Conservation (phyloP, 768 basidiomycete genomes). For the Boletus subparvulus region DNA sequence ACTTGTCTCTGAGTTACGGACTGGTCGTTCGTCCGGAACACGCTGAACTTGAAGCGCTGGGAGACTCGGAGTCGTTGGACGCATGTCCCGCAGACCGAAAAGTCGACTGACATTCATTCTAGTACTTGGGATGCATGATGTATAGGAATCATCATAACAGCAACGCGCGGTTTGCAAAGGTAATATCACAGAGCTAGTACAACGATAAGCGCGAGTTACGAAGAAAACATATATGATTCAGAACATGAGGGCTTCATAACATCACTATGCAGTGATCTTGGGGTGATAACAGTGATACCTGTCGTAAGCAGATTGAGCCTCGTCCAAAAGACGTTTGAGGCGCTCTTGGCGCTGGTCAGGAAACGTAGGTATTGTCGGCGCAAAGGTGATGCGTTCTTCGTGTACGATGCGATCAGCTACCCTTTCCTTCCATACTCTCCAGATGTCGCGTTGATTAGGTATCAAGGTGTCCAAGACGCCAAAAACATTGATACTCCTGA, state of each 20-base stretch:
- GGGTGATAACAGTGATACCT: background rate
- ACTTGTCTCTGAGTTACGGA: background rate
- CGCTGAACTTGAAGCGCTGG: background rate
- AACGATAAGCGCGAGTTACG: background rate
- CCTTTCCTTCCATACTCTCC: constrained; percentile 16
- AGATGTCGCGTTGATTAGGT: constrained; percentile 15
- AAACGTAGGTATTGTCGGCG: constrained; percentile 17
- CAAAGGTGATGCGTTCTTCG: constrained; percentile 10
- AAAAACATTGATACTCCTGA: constrained; percentile 6
- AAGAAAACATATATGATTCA: background rate
- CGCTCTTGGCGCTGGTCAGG: constrained; percentile 9
- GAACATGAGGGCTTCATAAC: background rate
- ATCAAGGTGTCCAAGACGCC: constrained; percentile 15
- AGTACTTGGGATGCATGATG: no score
- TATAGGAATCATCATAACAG: background rate
- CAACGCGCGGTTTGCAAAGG: background rate
- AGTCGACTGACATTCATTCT: no score
- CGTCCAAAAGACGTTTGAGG: constrained; percentile 9
- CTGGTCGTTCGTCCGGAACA: background rate
- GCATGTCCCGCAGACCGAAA: background rate
- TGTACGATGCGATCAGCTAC: constrained; percentile 18
- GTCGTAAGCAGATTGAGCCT: constrained; percentile 12
- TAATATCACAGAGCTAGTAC: background rate
- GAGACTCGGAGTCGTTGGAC: background rate
- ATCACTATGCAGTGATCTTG: background rate